A percentile compares a stretch with the other conserved stretches of the same genome.
These are phyloP conservation scores for Globisporangium uncinulatum DNA, from an alignment of 352 stramenopile species.

Conservation along the genomic window DNA sequence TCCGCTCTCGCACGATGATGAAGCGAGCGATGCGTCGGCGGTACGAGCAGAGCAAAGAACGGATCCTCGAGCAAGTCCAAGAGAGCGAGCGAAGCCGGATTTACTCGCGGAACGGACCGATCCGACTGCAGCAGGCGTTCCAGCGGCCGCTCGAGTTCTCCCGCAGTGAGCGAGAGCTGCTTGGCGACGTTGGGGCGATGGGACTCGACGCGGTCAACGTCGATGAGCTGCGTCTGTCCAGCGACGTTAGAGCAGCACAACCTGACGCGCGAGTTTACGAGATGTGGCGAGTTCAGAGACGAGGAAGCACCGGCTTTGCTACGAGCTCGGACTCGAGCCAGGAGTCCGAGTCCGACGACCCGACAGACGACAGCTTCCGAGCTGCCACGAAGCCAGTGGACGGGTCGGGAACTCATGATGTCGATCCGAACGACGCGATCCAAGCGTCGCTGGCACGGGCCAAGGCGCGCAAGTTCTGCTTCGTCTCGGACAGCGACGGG, in stretches of 20 bases:
- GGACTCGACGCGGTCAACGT: conserved; percentile 23
- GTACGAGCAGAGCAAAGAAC: conserved; percentile 33
- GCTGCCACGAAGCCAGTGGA: background rate
- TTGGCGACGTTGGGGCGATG: conserved; percentile 27
- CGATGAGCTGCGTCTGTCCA: background rate
- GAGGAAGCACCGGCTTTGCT: background rate
- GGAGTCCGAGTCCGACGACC: background rate
- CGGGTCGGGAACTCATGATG: background rate
- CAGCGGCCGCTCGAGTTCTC: conserved; percentile 28
- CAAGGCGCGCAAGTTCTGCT: conserved; percentile 15
- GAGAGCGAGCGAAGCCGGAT: conserved; percentile 55
- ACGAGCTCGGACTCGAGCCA: background rate
- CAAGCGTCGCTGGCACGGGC: conserved; percentile 7
- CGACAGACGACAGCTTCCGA: background rate
- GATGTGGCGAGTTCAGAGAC: conserved; percentile 15
- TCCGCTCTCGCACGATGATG: conserved; percentile 39
- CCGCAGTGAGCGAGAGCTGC: conserved; percentile 42
- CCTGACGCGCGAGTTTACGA: conserved; percentile 13
- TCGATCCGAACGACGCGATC: conserved; percentile 3
- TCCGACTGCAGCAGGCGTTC: conserved; percentile 42
- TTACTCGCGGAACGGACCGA: conserved; percentile 40
- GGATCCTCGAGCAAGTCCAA: conserved; percentile 37
- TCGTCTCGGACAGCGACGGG: conserved; percentile 35
- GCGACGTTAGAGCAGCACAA: background rate
- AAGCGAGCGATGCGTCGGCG: conserved; percentile 39